Base-by-base conservation (phyloP, 2,329 filamentous ascomycete species). In the Xylariaceae sp. region DNA sequence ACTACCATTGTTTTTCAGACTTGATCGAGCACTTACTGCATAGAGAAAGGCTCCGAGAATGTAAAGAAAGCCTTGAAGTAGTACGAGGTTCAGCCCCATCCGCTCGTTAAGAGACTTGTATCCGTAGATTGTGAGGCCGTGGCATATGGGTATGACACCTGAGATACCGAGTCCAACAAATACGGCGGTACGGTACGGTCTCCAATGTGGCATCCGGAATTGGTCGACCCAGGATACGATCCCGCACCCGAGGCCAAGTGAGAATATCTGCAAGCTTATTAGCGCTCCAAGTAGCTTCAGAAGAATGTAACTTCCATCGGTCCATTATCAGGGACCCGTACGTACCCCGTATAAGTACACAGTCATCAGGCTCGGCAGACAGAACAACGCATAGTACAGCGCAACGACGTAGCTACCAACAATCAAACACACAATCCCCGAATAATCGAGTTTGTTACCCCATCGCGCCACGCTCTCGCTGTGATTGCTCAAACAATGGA, bases 371-470 rank as follows among this genome's bases (percentile, higher is more conserved):
- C 62, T 56, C 3, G 81, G 78, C 48, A 82, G 69, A 56, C 84
- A 89, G 55, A 79, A 87, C 62, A 95, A 89, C 3, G 85, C 89
- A 63, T 94, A 95, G 64, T 88, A 93, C 44, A 98, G 65, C 37
- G 87, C 85, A 2, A 93, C 90, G 34, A 97, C 79, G 59, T 91
- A 95, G 61, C 85, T 91, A 6, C 93, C 93, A 52, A 91, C 87
- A 44, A 97, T 97, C 52, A 98, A 69, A 37, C 83, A 79, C 22
- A 97, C 87, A 53, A 98, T 98, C 6, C 93, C 93, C 4, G 91
- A 79, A 62, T 98, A 97, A 62, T 98, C 93, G 42, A 97, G 69
- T 11, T 95, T 88, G 62, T 97, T 97, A 9, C 90, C 90, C 71
- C 89, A 87, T 47, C 79, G 83, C 2, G 85, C 82, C 12, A 96